Evolutionary conservation across 1,284 basidiomycete species (phyloP).

Genomic region (Papiliotrema terrestris): DNA sequence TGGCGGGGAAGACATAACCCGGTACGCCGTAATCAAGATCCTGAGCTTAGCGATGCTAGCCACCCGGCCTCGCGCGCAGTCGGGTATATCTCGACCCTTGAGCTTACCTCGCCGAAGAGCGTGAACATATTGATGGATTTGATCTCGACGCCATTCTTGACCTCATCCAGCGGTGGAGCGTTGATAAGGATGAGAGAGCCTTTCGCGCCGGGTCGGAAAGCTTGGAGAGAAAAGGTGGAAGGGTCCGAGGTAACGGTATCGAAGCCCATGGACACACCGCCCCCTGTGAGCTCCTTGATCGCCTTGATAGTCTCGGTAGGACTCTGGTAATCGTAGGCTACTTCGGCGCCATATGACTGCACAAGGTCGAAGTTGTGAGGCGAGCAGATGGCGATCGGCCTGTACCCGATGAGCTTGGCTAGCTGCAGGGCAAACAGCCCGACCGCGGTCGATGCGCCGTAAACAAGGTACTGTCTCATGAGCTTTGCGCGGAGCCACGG

Average conservation of each 20-base stretch:
- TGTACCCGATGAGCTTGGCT: conserved; percentile 50
- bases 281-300: conserved; percentile 18
- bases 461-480: conserved; percentile 43
- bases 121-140: conserved; percentile 9
- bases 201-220: conserved; percentile 8
- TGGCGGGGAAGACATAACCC: not conserved
- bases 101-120: conserved; percentile 8
- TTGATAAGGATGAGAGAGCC: conserved; percentile 9
- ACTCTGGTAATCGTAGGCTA: conserved; percentile 44
- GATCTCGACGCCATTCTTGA: conserved; percentile 7
- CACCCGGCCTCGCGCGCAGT: too few species aligned
- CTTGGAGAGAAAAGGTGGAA: conserved; percentile 6
- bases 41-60: not conserved
- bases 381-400: conserved; percentile 50
- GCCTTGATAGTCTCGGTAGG: conserved; percentile 2
- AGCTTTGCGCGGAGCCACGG: too few species aligned
- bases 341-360: conserved; percentile 51
- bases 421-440: conserved; percentile 54
- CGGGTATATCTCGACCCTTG: too few species aligned
- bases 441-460: conserved; percentile 51
- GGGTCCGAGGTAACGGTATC: conserved; percentile 14
- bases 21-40: not conserved
- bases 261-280: conserved; percentile 11
- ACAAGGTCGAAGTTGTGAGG: conserved; percentile 49
- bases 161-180: conserved; percentile 5